Percentiles rank a stretch among this genome's conserved stretches.
Conservation (phyloP, 805 yeast species). For the Kluyveromyces siamensis region DNA sequence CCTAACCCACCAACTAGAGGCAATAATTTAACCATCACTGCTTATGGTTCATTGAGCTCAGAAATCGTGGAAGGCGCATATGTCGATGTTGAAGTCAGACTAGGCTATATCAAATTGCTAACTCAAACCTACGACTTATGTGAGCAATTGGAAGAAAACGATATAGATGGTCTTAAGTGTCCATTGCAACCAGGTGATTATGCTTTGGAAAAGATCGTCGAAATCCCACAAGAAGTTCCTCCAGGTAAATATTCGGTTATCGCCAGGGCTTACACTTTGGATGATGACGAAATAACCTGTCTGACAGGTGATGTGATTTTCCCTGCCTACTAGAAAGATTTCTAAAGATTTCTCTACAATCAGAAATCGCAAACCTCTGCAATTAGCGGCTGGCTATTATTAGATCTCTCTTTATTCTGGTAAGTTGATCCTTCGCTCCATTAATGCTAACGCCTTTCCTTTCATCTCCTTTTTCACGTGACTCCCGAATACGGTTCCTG, state of each 20-base stretch:
- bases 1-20: slow-evolving; percentile 93
- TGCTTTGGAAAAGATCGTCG: slow-evolving; percentile 59
- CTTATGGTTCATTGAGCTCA: slow-evolving; percentile 52
- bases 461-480: too few relatives aligned
- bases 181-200: slow-evolving; percentile 70
- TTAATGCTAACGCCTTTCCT: too few relatives aligned
- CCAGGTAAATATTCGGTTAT: slow-evolving; percentile 84
- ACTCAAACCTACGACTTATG: slow-evolving; percentile 91
- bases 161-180: slow-evolving; percentile 50
- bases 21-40: slow-evolving; percentile 68
- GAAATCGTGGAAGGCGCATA: slow-evolving; percentile 78
- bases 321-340: slow-evolving; percentile 20
- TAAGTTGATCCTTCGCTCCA: too few relatives aligned
- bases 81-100: slow-evolving; percentile 86
- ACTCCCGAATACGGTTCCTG: too few relatives aligned
- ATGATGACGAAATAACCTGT: slow-evolving; percentile 78
- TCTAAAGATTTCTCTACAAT: not conserved
- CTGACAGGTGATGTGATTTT: slow-evolving; percentile 59
- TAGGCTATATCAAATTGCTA: slow-evolving; percentile 82
- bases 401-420: too few relatives aligned
- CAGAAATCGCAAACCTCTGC: not conserved
- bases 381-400: not conserved
- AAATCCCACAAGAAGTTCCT: slow-evolving; percentile 86
- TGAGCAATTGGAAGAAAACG: slow-evolving; percentile 76
- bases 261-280: slow-evolving; percentile 84